Evolutionary conservation across 345 rosid genomes (phyloP).

Genomic region (Acer yangbiense): DNA sequence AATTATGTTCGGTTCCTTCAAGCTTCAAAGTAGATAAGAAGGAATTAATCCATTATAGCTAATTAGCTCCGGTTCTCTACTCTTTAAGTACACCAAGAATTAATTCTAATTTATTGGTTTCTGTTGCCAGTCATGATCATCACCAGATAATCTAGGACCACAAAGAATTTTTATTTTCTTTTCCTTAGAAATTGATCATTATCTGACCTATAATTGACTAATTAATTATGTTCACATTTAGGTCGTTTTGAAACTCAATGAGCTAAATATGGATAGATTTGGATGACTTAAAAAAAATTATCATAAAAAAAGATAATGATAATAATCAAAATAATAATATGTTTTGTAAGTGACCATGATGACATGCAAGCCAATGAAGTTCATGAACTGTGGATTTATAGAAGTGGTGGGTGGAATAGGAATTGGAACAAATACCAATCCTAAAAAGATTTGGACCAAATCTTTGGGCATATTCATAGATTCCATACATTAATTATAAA

Average conservation of each 20-base stretch:
- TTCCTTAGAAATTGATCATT: no score
- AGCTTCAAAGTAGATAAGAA: not conserved
- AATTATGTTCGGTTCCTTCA: no score
- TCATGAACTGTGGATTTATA: no score
- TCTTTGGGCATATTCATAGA: not conserved
- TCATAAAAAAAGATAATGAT: no score
- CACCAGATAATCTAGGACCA: not conserved
- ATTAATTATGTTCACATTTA: not conserved
- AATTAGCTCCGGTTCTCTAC: not conserved
- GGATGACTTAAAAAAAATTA: no score
- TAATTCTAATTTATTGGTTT: not conserved
- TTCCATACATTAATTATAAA: not conserved
- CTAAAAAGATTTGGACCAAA: not conserved
- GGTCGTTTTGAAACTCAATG: not conserved
- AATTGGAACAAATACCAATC: not conserved
- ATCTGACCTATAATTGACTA: no score
- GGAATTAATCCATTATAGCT: not conserved
- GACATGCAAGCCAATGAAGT: no score
- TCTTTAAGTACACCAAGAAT: not conserved
- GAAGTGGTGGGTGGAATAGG: not conserved
- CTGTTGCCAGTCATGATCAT: slow-evolving; percentile 4
- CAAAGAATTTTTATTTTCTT: not conserved
- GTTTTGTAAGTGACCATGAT: no score
- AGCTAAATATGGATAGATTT: no score
- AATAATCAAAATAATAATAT: no score